Base-by-base conservation (phyloP, 2,329 filamentous ascomycete species). In the Penicillium sumatraense region DNA sequence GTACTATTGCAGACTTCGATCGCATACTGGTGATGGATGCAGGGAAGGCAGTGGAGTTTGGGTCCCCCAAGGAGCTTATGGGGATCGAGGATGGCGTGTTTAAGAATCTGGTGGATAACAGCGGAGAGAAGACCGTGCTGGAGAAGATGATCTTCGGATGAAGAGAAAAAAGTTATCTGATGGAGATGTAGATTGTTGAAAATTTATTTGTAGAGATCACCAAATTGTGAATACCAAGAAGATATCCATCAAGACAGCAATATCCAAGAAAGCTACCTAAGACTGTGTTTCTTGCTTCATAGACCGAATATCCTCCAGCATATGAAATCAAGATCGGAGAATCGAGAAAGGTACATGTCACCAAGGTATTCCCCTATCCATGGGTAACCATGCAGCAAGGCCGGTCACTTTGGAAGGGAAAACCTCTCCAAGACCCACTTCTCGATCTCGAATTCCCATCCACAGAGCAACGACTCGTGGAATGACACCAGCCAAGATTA, bases 1-100 rank as follows among this genome's bases (percentile, higher is more conserved):
- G 86, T 70, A 91, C 89, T 0, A 90, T 92, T 73, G 88, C 86
- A 2, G 89, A 91, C 71, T 91, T 91, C 66, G 89, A 91, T 70
- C 82, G 85, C 53, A 89, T 92, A 54, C 76, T 91, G 14, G 89
- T 92, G 3, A 78, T 92, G 61, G 84, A 84, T 58, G 87, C 89
- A 35, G 89, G 89, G 1, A 75, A 75, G 33, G 87, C 88, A 0
- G 83, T 85, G 14, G 89, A 91, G 74, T 90, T 83, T 72, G 89
- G 87, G 3, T 77, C 77, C 3, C 89, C 89, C 1, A 78, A 69
- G 61, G 84, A 88, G 65, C 72, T 91, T 51, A 86, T 88, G 62
- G 51, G 23, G 10, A 65, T 66, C 50, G 56, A 64, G 27, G 51
- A 59, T 7, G 63, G 63, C 9, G 59, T 65, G 5, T 66, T 66